These are phyloP conservation scores for Neurospora hispaniola DNA, from an alignment of 495 filamentous ascomycete species.

Conservation along the genomic window DNA sequence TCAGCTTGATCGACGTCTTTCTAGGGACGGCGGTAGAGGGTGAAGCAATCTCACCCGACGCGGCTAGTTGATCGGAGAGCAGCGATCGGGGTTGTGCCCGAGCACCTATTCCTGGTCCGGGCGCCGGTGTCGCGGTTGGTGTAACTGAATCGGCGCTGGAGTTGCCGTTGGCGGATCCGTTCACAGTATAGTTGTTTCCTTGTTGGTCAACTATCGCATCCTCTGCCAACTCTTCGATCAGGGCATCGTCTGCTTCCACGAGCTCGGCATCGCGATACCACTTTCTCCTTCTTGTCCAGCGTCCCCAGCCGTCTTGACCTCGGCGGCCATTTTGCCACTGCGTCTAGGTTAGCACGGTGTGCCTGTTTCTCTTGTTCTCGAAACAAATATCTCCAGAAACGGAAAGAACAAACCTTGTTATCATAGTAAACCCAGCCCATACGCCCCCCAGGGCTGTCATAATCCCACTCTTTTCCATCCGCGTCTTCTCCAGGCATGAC, in stretches of 20 bases:
- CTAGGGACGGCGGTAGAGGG: not conserved
- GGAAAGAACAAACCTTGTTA: conserved; percentile 60
- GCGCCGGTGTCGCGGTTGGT: conserved; percentile 3
- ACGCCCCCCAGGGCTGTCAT: conserved; percentile 47
- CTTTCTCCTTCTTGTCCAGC: conserved; percentile 87
- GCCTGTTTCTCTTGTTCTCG: not conserved
- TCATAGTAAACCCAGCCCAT: conserved; percentile 95
- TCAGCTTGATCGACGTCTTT: not conserved
- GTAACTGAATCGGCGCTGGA: conserved; percentile 10
- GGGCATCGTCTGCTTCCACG: conserved; percentile 51
- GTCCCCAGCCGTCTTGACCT: conserved; percentile 85
- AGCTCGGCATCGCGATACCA: conserved; percentile 96
- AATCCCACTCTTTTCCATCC: conserved; percentile 34
- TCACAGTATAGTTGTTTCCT: not conserved
- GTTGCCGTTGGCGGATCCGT: conserved; percentile 14
- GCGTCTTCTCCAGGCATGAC: conserved; percentile 24
- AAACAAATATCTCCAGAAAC: not conserved
- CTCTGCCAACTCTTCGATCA: conserved; percentile 31
- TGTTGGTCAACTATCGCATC: conserved; percentile 17
- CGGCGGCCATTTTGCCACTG: conserved; percentile 90
- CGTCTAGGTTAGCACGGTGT: conserved; percentile 1
- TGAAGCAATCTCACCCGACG: not conserved
- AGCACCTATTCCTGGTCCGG: not conserved
- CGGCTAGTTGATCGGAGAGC: not conserved
- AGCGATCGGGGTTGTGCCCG: not conserved